Evolutionary conservation across 345 rosid genomes (phyloP), one percentile per base, ranked within the genome.

Genomic region (Dipteronia sinensis): DNA sequence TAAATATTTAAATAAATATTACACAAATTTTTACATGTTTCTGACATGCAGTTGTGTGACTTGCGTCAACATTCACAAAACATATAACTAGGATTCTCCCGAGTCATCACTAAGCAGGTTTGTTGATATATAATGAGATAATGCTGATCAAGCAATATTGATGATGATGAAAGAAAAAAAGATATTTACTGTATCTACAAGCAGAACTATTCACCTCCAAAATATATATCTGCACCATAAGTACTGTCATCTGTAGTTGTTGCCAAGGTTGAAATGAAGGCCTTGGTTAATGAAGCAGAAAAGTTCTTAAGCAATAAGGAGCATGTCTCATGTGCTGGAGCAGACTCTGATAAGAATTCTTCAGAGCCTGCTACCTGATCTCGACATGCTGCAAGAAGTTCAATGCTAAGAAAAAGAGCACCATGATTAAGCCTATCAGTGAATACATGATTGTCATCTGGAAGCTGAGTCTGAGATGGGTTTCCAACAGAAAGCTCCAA

Each of bases 381-480:
- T 87, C 88, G 87, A 75, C 90, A 87, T 74, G 97, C 93, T 79
- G 81, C 83, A 78, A 94, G 93, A 78, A 96, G 90, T 78, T 87
- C 87, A 42, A 87, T 78, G 83, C 88, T 85, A 65, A 96, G 90
- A 85, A 87, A 90, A 79, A 91, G 85, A 78, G 90, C 89, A 75
- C 95, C 98, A 61, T 85, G 85, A 82, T 84, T 80, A 76, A 79
- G 82, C 80, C 79, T 83, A 70, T 77, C 82, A n/a, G 85, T 77
- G 61, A 78, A 77, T 34, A 73, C 74, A 62, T 58, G 74, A 53
- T 80, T 77, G 55, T 22, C 82, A 65, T 78, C 78, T 12, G 77
- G 83, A 59, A 74, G 78, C 79, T 42, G 77, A 79, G 76, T 70
- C 61, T 67, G 87, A 77, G 80, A 58, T 46, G 85, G 62, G 71